These are phyloP conservation scores for Akanthomyces lecanii DNA, from an alignment of 2,329 filamentous ascomycete genomes.

Conservation along the genomic window DNA sequence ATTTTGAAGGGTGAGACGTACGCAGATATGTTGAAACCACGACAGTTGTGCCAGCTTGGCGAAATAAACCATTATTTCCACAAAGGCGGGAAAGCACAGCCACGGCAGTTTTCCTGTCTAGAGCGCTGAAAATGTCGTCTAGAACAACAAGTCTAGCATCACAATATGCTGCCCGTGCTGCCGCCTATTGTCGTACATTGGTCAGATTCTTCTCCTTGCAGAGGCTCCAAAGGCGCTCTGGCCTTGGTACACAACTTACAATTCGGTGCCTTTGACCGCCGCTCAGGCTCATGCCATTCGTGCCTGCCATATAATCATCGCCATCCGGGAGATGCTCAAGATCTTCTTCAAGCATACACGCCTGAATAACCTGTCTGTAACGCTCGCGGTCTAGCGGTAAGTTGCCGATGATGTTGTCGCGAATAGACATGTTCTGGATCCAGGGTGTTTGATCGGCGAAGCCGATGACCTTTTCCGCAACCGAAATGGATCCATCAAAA, in stretches of 20 bases:
- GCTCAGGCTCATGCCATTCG: not conserved
- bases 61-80: not conserved
- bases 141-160: not conserved
- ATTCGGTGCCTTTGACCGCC: slow-evolving; percentile 7
- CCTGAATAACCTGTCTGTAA: too few species aligned
- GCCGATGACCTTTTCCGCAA: not conserved
- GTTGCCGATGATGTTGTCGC: too few species aligned
- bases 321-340: not conserved
- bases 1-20: not conserved
- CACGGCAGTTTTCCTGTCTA: not conserved
- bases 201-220: too few species aligned
- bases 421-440: too few species aligned
- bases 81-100: not conserved
- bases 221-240: too few species aligned
- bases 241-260: not conserved
- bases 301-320: not conserved
- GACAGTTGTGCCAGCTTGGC: not conserved
- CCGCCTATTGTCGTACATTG: not conserved
- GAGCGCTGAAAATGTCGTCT: slow-evolving; percentile 5
- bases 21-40: not conserved
- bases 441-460: not conserved
- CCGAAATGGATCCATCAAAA: not conserved
- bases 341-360: too few species aligned
- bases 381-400: too few species aligned
- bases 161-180: not conserved